A percentile compares a stretch with the other conserved stretches of the same genome.
Conservation (phyloP, 2,329 filamentous ascomycete species). For the Colletotrichum horii region DNA sequence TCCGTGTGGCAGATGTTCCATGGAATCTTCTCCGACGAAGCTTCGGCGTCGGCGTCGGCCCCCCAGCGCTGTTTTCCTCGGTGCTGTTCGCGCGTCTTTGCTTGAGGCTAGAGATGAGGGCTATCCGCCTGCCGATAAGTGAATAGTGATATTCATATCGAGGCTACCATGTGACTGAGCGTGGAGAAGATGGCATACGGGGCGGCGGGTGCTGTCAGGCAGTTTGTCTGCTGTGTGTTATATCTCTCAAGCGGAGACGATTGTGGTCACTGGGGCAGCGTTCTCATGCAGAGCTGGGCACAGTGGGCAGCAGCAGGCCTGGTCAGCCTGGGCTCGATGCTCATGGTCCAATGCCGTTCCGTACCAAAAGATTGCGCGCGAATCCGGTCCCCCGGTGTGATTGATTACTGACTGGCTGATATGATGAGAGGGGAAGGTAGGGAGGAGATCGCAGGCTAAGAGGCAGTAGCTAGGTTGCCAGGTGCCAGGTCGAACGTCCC, state of each 20-base stretch:
- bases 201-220: neutral
- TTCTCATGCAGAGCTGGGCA: neutral
- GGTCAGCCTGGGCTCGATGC: neutral
- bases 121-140: neutral
- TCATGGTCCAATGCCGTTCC: neutral
- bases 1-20: neutral
- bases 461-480: neutral
- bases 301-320: neutral
- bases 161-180: slow-evolving; percentile 8
- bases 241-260: neutral
- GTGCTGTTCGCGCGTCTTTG: neutral
- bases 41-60: neutral
- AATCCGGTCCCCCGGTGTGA: neutral
- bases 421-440: neutral
- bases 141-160: neutral
- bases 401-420: neutral
- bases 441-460: neutral
- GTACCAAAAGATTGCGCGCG: neutral
- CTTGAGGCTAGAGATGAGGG: neutral
- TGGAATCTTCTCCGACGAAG: neutral
- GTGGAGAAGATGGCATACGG: neutral
- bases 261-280: neutral
- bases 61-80: neutral
- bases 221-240: neutral
- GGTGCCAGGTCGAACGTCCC: neutral